Evolutionary conservation across 495 filamentous ascomycete species (phyloP).

Genomic region (Trichoderma asperelloides): DNA sequence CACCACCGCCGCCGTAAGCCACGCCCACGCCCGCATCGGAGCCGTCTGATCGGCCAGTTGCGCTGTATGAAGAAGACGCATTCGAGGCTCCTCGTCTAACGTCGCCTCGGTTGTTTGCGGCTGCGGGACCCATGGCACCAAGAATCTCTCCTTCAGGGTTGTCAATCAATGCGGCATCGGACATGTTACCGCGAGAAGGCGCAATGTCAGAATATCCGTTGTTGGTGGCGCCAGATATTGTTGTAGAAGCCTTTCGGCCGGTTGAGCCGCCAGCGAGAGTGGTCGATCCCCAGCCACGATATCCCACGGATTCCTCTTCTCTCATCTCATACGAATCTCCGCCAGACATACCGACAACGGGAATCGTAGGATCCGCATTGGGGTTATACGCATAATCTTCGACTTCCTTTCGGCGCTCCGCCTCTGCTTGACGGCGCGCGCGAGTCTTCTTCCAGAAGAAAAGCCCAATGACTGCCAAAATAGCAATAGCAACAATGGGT

Average conservation of each 20-base stretch:
- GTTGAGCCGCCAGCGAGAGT: conserved; percentile 52
- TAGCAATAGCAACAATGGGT: conserved; percentile 78
- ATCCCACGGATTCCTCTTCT: conserved; percentile 63
- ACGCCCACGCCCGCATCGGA: conserved; percentile 55
- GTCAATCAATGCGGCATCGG: conserved; percentile 64
- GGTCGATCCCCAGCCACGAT: conserved; percentile 92
- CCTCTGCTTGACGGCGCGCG: conserved; percentile 72
- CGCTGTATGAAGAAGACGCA: conserved; percentile 91
- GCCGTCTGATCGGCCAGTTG: conserved; percentile 69
- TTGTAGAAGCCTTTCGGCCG: conserved; percentile 76
- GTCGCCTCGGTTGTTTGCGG: conserved; percentile 54
- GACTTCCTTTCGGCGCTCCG: conserved; percentile 83
- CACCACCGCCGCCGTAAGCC: conserved; percentile 34
- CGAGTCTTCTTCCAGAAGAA: conserved; percentile 85
- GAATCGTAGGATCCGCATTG: conserved; percentile 80
- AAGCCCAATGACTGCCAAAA: conserved; percentile 66
- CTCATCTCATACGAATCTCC: conserved; percentile 49
- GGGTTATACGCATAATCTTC: conserved; percentile 96
- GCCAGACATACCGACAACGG: conserved; percentile 47
- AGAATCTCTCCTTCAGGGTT: conserved; percentile 62
- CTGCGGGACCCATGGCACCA: conserved; percentile 62
- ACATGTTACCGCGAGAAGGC: conserved; percentile 61
- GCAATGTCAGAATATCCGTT: conserved; percentile 66
- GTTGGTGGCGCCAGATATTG: conserved; percentile 60
- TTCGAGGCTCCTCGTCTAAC: conserved; percentile 90